A percentile compares a stretch with the other conserved stretches of the same genome.
phyloP scores from a whole-genome alignment of 805 yeast species.

The Clavispora phyllophila region DNA sequence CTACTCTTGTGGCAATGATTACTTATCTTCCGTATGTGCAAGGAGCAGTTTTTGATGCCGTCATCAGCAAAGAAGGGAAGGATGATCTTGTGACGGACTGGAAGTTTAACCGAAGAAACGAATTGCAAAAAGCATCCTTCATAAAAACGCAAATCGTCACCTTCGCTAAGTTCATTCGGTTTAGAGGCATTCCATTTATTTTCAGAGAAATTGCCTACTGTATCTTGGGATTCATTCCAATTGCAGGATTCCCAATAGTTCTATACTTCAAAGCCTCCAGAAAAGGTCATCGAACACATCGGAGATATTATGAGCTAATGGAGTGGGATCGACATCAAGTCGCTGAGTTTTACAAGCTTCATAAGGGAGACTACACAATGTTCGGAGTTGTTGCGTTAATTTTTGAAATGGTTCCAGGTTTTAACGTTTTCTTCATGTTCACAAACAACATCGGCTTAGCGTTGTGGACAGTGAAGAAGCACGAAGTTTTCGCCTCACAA shows the following conservation, averaged over 20 bases:
- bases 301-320: slow-evolving; percentile 53
- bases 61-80: slow-evolving; percentile 40
- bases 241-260: slow-evolving; percentile 54
- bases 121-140: slow-evolving; percentile 23
- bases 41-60: slow-evolving; percentile 44
- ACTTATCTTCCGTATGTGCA: slow-evolving; percentile 46
- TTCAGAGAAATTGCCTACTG: slow-evolving; percentile 31
- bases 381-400: slow-evolving; percentile 51
- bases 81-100: slow-evolving; percentile 41
- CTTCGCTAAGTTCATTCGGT: slow-evolving; percentile 31
- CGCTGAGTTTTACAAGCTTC: slow-evolving; percentile 29
- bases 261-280: slow-evolving; percentile 49
- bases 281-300: slow-evolving; percentile 48
- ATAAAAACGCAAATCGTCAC: slow-evolving; percentile 23
- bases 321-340: slow-evolving; percentile 42
- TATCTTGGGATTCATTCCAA: slow-evolving; percentile 46
- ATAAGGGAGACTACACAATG: slow-evolving; percentile 36
- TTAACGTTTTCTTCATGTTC: slow-evolving; percentile 49
- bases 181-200: slow-evolving; percentile 35
- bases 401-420: slow-evolving; percentile 50
- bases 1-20: slow-evolving; percentile 38
- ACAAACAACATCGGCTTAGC: slow-evolving; percentile 63
- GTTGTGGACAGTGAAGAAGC: slow-evolving; percentile 49
- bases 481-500: slow-evolving; percentile 3
- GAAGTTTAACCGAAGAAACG: slow-evolving; percentile 25